Evolutionary conservation across 208 protist species (phyloP).

Genomic region (Leptomonas pyrrhocoris): DNA sequence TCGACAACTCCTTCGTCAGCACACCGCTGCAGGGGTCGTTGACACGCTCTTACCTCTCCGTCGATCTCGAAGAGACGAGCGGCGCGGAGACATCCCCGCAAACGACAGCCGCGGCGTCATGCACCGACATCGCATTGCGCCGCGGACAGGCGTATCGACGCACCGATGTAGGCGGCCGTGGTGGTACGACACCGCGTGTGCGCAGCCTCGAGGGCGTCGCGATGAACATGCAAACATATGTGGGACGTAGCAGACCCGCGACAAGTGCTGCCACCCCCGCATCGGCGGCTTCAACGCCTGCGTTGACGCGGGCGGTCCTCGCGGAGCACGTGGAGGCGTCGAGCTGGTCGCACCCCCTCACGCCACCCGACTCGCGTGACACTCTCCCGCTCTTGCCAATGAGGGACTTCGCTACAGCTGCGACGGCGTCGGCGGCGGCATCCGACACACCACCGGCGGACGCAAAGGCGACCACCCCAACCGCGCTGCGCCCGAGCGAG

Average conservation of each 20-base stretch:
- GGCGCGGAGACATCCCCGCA: not conserved
- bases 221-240: not conserved
- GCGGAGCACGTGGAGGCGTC: not conserved
- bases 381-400: not conserved
- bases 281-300: not conserved
- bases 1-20: not conserved
- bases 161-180: not conserved
- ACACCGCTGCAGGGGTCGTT: not conserved
- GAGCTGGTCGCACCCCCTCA: not conserved
- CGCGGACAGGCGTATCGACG: slow-evolving; percentile 9
- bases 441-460: not conserved
- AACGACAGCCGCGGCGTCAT: not conserved
- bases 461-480: not conserved
- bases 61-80: not conserved
- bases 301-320: not conserved
- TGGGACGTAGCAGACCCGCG: not conserved
- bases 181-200: not conserved
- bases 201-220: slow-evolving; percentile 12
- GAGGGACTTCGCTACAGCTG: not conserved
- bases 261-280: not conserved
- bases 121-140: not conserved
- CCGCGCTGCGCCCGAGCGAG: not conserved
- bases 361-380: not conserved
- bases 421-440: not conserved
- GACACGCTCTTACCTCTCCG: not conserved